Conservation (phyloP, 768 basidiomycete species). For the Ephemerocybe angulata region DNA sequence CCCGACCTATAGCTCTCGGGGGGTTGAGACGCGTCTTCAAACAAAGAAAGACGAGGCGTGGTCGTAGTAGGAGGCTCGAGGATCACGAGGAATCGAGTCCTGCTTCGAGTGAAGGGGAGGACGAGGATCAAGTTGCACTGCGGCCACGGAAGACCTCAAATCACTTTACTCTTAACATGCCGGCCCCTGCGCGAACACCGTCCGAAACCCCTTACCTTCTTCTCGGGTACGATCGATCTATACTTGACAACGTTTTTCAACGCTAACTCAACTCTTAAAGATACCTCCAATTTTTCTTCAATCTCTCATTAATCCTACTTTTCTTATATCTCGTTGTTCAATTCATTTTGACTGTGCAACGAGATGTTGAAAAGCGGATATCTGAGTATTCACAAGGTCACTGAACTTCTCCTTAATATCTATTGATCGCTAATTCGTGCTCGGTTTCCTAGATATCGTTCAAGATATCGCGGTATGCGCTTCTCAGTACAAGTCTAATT, state of each 20-base stretch:
- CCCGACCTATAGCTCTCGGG: constrained; percentile 52
- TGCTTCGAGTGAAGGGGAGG: constrained; percentile 45
- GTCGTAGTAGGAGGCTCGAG: constrained; percentile 22
- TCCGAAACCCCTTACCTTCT: constrained; percentile 78
- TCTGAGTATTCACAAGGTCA: constrained; percentile 84
- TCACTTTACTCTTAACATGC: constrained; percentile 82
- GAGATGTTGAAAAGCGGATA: constrained; percentile 85
- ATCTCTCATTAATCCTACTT: constrained; percentile 75
- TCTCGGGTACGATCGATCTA: constrained; percentile 55
- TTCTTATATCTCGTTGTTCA: constrained; percentile 82
- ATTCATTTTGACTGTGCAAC: constrained; percentile 86
- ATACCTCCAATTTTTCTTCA: constrained; percentile 95
- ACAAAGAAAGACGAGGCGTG: constrained; percentile 49
- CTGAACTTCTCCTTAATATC: constrained; percentile 10
- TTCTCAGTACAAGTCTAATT: constrained; percentile 74
- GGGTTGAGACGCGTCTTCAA: constrained; percentile 64
- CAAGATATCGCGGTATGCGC: constrained; percentile 91
- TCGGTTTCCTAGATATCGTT: constrained; percentile 63
- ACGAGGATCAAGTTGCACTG: constrained; percentile 34
- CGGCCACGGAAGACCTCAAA: constrained; percentile 60
- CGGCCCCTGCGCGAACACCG: constrained; percentile 50
- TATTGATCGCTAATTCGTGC: constrained; percentile 4
- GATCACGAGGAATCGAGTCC: constrained; percentile 39
- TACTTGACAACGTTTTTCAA: constrained; percentile 1
- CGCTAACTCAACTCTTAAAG: constrained; percentile 33